These are phyloP conservation scores for Pleurostoma richardsiae DNA, from an alignment of 2,329 filamentous ascomycete genomes.

Conservation along the genomic window DNA sequence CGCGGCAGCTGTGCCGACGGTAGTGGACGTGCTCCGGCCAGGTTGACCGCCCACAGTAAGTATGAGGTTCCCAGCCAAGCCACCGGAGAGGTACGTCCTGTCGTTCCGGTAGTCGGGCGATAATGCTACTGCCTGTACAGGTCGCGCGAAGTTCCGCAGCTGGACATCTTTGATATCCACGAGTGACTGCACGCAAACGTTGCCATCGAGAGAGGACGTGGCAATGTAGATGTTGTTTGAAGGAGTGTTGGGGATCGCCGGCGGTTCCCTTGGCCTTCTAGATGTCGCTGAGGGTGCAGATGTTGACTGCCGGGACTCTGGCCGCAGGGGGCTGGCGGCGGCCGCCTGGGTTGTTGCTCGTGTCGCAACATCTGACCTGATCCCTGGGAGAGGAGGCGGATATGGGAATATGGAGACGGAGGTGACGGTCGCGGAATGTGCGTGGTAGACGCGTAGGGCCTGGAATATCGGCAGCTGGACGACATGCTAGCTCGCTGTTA, in stretches of 20 bases:
- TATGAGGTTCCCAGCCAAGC: constrained; percentile 80
- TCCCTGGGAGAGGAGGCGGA: constrained; percentile 49
- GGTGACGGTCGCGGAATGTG: constrained; percentile 88
- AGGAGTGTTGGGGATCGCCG: constrained; percentile 63
- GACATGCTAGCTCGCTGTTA: constrained; percentile 60
- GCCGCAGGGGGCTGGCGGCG: constrained; percentile 22
- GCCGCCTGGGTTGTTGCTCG: constrained; percentile 29
- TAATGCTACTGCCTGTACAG: constrained; percentile 86
- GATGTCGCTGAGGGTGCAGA: constrained; percentile 45
- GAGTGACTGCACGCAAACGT: constrained; percentile 86
- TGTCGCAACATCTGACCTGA: constrained; percentile 32
- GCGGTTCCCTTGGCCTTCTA: constrained; percentile 44
- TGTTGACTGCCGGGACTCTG: constrained; percentile 32
- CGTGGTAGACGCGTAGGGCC: constrained; percentile 79
- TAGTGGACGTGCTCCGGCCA: constrained; percentile 83
- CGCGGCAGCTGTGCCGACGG: constrained; percentile 74
- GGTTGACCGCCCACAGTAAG: constrained; percentile 76
- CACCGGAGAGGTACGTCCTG: constrained; percentile 83
- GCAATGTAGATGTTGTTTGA: constrained; percentile 92
- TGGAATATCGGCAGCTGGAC: constrained; percentile 79
- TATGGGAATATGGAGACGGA: constrained; percentile 86
- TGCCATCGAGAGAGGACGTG: constrained; percentile 91
- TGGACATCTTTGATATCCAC: constrained; percentile 86
- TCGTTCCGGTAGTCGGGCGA: constrained; percentile 93
- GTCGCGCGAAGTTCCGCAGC: constrained; percentile 86